These are phyloP conservation scores for Microdochium paspali DNA, from an alignment of 2,329 filamentous ascomycete genomes.

Conservation along the genomic window DNA sequence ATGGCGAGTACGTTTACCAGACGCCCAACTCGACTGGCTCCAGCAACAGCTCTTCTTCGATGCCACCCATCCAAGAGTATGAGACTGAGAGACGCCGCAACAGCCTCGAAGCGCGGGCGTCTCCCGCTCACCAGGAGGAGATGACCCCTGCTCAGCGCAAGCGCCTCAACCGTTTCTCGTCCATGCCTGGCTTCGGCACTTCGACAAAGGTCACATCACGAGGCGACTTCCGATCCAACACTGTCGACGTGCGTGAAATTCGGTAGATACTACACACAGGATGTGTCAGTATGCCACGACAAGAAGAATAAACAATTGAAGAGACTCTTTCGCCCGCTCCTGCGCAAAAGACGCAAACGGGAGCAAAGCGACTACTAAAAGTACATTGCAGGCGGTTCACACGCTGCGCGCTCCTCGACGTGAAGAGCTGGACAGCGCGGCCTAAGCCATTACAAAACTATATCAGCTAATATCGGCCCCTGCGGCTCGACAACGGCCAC, in stretches of 20 bases:
- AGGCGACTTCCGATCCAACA: background rate
- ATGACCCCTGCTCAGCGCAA: conserved; percentile 27
- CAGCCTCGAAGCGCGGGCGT: conserved; percentile 21
- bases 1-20: conserved; percentile 89
- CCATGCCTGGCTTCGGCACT: conserved; percentile 42
- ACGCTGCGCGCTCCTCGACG: too few species aligned
- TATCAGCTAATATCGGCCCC: background rate
- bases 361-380: too few species aligned
- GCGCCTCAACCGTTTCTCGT: conserved; percentile 43
- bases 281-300: too few species aligned
- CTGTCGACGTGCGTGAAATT: background rate
- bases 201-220: background rate
- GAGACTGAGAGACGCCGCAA: conserved; percentile 3
- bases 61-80: background rate
- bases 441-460: background rate
- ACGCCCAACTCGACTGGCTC: conserved; percentile 50
- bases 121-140: conserved; percentile 19
- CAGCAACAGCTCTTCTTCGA: conserved; percentile 26
- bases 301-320: too few species aligned
- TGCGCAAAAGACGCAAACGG: too few species aligned
- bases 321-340: too few species aligned
- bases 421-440: background rate
- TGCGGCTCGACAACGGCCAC: background rate
- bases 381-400: too few species aligned
- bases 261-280: too few species aligned